Base-by-base conservation (phyloP, 345 rosid species). In the Psidium friedrichsthalianum region DNA sequence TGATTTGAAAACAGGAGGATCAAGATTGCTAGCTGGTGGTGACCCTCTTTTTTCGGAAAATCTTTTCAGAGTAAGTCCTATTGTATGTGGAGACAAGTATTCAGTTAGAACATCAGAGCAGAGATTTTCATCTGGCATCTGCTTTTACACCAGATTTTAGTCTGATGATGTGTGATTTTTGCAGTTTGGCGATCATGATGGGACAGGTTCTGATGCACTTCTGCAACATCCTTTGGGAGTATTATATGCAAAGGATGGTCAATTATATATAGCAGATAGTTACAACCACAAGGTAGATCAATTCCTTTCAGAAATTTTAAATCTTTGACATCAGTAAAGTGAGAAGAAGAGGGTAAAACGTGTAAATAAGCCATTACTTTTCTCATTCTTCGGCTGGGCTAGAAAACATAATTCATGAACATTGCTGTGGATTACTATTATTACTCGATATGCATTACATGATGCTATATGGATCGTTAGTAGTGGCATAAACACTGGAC, bases 171-270 rank as follows among this genome's bases (percentile, higher is more conserved):
- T 47, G 85, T 81, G 6, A 80, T 85, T 84, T 87, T 78, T 87
- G 87, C 94, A 96, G 99, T 96, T 96, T 84, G 98, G 99, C 82
- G 99, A 95, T 89, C 93, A 86, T 86, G 99, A 96, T 86, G 99
- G 99, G 47, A 90, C 88, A 69, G 99, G 98, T 40, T 91, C 96
- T 84, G 99, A 95, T 87, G 99, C 94, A 20, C 98, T 95, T 87
- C 94, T 96, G 74, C 98, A 96, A 90, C 98, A 96, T 90, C 99
- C 99, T 16, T 69, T 96, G 81, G 99, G 99, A 86, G 96, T 96
- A 74, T 89, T 90, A 82, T 94, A 95, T 78, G 90, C 95, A 11
- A 93, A 87, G 83, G 89, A 94, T 64, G 97, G 98, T 57, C 96
- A 93, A 84, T 88, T 96, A 51, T 96, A 94, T 88, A 82, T 96